These are phyloP conservation scores for Fraxinus xanthoxyloides DNA, from an alignment of 305 asterid species.

Conservation along the genomic window DNA sequence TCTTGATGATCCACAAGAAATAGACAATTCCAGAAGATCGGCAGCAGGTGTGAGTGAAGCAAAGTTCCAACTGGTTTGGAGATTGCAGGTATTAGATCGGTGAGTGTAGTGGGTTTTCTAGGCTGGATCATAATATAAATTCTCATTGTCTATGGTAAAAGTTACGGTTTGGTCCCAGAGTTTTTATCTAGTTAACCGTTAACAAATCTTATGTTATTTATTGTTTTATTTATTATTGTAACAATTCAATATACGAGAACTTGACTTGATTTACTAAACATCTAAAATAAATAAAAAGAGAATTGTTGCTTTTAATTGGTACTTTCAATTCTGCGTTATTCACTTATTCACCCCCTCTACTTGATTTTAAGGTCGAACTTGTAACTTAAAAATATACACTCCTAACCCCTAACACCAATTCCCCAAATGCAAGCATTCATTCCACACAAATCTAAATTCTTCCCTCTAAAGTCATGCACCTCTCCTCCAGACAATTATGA, in stretches of 20 bases:
- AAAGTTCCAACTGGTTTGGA: not conserved
- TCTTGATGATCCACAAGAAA: not conserved
- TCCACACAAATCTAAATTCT: not conserved
- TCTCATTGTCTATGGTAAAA: not conserved
- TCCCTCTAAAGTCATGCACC: not conserved
- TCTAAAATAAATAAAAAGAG: not conserved
- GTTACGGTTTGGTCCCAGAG: not conserved
- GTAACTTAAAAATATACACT: not conserved
- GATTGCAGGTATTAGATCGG: not conserved
- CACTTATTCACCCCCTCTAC: not conserved
- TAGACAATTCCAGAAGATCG: too few relatives aligned
- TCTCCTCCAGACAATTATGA: not conserved
- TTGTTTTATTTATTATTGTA: too few relatives aligned
- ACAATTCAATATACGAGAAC: not conserved
- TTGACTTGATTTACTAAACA: not conserved
- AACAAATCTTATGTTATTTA: not conserved
- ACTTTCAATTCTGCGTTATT: too few relatives aligned
- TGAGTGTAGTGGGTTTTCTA: not conserved
- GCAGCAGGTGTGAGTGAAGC: not conserved
- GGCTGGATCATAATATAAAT: not conserved
- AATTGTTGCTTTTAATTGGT: too few relatives aligned
- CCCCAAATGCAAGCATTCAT: not conserved
- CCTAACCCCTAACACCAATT: not conserved
- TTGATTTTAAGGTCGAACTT: not conserved
- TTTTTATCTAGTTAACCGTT: too few relatives aligned